Conservation (phyloP, 2,329 filamentous ascomycete species). For the Exophiala sp. region DNA sequence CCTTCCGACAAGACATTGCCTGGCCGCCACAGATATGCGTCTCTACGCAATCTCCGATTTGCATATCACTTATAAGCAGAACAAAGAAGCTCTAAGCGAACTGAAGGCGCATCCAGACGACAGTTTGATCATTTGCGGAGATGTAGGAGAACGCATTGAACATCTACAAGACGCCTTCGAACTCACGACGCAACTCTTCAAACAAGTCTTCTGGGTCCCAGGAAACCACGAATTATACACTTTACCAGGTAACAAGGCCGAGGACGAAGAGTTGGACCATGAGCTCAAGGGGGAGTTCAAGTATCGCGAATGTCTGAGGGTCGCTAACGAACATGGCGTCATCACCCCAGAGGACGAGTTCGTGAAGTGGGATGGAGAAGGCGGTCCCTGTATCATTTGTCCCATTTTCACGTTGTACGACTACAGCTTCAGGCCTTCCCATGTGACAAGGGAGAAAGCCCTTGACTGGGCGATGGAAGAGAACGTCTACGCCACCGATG, state of each 20-base stretch:
- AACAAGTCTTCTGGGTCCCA: constrained; percentile 46
- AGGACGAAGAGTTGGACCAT: constrained; percentile 19
- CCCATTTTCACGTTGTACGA: constrained; percentile 60
- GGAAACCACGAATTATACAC: constrained; percentile 60
- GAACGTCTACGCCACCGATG: constrained; percentile 27
- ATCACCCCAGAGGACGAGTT: constrained; percentile 57
- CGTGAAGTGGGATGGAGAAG: constrained; percentile 52
- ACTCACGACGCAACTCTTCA: constrained; percentile 27
- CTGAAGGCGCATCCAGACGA: constrained; percentile 24
- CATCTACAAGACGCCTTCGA: constrained; percentile 25
- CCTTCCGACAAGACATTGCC: too few relatives aligned
- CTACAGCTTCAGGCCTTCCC: constrained; percentile 54
- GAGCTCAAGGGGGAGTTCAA: constrained; percentile 50
- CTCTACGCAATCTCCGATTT: constrained; percentile 29
- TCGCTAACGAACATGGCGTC: constrained; percentile 52
- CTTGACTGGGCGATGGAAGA: constrained; percentile 28
- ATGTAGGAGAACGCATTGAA: constrained; percentile 28
- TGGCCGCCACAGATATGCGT: constrained; percentile 11
- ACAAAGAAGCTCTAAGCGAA: constrained; percentile 25
- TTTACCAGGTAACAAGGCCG: constrained; percentile 32
- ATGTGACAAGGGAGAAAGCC: constrained; percentile 49
- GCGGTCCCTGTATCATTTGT: constrained; percentile 49
- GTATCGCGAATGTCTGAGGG: constrained; percentile 53
- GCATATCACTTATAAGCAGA: constrained; percentile 28
- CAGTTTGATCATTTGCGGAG: constrained; percentile 28